Percentiles rank a stretch among this genome's conserved stretches.
These are phyloP conservation scores for Rugonectria rugulosa DNA, from an alignment of 2,329 filamentous ascomycete genomes.

Conservation along the genomic window DNA sequence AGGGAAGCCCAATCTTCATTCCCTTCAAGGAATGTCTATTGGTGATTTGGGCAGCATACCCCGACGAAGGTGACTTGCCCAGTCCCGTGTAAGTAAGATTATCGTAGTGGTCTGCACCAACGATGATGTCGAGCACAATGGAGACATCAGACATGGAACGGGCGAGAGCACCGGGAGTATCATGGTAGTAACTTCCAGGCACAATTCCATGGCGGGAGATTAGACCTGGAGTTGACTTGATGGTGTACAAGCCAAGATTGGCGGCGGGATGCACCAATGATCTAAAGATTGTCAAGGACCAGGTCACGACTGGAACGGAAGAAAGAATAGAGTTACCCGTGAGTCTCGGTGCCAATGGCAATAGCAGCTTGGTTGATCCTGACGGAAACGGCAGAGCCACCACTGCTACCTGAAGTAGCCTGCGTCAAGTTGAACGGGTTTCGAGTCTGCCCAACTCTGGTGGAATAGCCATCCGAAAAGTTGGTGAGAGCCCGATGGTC, in stretches of 20 bases:
- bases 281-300: not conserved
- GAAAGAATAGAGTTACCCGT: not conserved
- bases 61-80: not conserved
- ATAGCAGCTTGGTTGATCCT: conserved; percentile 14
- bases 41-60: not conserved
- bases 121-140: conserved; percentile 12
- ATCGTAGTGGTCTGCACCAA: conserved; percentile 7
- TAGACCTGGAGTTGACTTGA: conserved; percentile 15
- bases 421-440: conserved; percentile 22
- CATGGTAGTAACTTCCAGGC: conserved; percentile 16
- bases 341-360: conserved; percentile 15
- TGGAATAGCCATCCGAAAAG: conserved; percentile 20
- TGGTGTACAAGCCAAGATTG: conserved; percentile 2
- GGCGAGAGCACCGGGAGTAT: conserved; percentile 10
- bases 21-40: conserved; percentile 2
- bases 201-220: conserved; percentile 19
- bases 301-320: not conserved
- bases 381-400: conserved; percentile 12
- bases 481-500: conserved; percentile 16
- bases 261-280: conserved; percentile 13
- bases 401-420: conserved; percentile 14
- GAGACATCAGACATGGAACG: conserved; percentile 12
- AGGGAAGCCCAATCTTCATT: conserved; percentile 15
- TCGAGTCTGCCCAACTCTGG: conserved; percentile 14
- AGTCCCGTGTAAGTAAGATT: conserved; percentile 13